Evolutionary conservation across 345 rosid genomes (phyloP), one percentile per base, ranked within the genome.

Genomic region (Euphorbia lathyris): DNA sequence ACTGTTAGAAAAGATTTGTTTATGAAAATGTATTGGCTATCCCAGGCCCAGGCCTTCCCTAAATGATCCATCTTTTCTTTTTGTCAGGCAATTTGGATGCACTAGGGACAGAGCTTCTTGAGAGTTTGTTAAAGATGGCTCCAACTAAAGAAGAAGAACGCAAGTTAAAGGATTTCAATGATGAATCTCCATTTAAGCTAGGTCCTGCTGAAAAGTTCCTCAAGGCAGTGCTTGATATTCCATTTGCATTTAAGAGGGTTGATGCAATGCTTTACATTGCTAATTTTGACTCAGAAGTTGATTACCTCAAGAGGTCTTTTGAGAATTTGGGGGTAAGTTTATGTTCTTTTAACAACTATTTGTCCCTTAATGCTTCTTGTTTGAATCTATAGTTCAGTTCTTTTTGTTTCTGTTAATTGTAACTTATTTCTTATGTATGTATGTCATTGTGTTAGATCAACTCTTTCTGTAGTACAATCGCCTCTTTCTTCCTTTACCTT

Each of bases 161-260:
- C 5, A 96, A 87, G 69, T 83, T 96, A 66, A 85, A 81, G 74
- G 96, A 89, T 69, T 88, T 85, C 84, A 88, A 87, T 53, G 91
- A 86, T 58, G 96, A 86, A 78, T 83, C 94, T 1, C 97, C 88
- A 11, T 69, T 78, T 66, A 92, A 92, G 80, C 76, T 90, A 13
- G 99, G 97, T 20, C 93, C 94, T 25, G 99, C 98, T 0, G 99
- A 92, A 83, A 96, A 88, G 74, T 96, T 96, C 68, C 92, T 96
- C 51, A 96, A 75, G 82, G 90, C 88, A 16, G 72, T 96, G 70
- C 86, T 96, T 36, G 87, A 86, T 12, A 77, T 96, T 69, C 98
- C 99, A 58, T 88, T 88, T 26, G 93, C 99, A 22, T 96, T 96
- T 55, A 89, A 86, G 78, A 90, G 99, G 74, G 83, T 89, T 11